Evolutionary conservation across 2,329 filamentous ascomycete species (phyloP).

Genomic region (Lachnellula occidentalis): DNA sequence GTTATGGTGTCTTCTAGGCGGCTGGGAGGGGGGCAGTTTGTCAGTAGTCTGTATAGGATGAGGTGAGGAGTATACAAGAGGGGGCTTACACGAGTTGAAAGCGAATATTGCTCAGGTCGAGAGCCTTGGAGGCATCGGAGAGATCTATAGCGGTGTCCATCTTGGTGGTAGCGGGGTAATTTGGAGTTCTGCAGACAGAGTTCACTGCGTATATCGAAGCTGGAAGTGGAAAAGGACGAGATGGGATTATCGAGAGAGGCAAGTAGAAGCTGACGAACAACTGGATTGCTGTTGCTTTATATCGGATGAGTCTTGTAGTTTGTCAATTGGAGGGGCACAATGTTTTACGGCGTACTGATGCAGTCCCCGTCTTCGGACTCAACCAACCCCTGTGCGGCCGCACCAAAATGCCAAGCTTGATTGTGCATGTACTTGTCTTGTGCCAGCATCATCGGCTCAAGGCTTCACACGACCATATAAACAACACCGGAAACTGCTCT

Average conservation of each 20-base stretch:
- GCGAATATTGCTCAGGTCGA: slow-evolving; percentile 87
- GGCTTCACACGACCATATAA: slow-evolving; percentile 12
- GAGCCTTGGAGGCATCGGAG: slow-evolving; percentile 73
- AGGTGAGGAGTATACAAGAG: background rate
- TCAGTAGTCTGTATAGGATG: background rate
- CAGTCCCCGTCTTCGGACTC: no score
- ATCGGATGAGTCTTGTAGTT: no score
- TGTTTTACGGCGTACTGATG: no score
- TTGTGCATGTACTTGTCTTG: background rate
- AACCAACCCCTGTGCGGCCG: no score
- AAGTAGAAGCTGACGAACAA: no score
- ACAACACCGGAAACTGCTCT: background rate
- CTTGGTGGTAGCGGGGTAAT: slow-evolving; percentile 17
- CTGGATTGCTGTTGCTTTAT: no score
- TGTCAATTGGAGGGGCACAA: no score
- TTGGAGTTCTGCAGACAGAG: background rate
- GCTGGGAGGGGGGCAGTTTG: slow-evolving; percentile 41
- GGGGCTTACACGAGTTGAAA: slow-evolving; percentile 78
- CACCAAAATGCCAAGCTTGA: background rate
- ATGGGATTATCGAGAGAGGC: no score
- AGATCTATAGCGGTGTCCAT: slow-evolving; percentile 94
- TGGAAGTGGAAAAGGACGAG: no score
- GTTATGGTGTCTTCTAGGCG: slow-evolving; percentile 97
- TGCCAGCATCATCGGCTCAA: slow-evolving; percentile 7
- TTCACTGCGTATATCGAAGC: no score